Evolutionary conservation across 1,139 yeast genomes (phyloP), one percentile per base, ranked within the genome.

Genomic region (Yamadazyma mexicana): DNA sequence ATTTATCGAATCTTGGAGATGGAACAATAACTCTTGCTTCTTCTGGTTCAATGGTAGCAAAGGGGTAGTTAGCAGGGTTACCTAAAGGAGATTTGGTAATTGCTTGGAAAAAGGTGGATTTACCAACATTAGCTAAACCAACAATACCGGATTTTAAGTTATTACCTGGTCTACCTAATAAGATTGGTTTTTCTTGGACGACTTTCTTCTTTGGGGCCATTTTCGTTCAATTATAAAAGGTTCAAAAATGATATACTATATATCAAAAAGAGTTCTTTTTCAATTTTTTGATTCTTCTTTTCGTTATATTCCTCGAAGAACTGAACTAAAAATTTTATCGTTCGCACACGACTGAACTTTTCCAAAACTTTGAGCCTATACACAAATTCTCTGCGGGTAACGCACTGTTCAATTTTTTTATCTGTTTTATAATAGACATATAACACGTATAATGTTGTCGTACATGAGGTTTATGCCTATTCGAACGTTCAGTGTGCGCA

Each of bases 21-120:
- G 98, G 98, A 43, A 92, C 98, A 58, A 86, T 83, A 45, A 91
- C 96, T 66, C 96, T 80, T 38, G 98, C 98, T 73, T 92, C 98
- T 74, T 92, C 98, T 37, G 98, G 98, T 56, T 92, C 98, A 67
- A 92, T 92, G 45, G 98, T 92, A 43, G 98, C 98, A 62, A 91
- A 92, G 28, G 98, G 98, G 64, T 91, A 92, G 68, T 92, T 92
- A 49, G 98, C 98, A 45, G 98, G 98, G 71, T 91, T 92, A 56
- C 98, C 98, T 56, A 92, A 77, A 42, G 95, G 95, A 59, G 89
- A 89, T 70, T 83, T 81, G 51, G 94, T 85, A 56, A 85, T 83
- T 45, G 92, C 92, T 66, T 85, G 92, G 78, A 84, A 84, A 64
- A 84, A 84, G 18, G 92, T 84, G 34, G 98, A 91, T 69, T 92